These are phyloP conservation scores for Hanseniaspora mollemarum DNA, from an alignment of 805 yeast genomes.

Conservation along the genomic window DNA sequence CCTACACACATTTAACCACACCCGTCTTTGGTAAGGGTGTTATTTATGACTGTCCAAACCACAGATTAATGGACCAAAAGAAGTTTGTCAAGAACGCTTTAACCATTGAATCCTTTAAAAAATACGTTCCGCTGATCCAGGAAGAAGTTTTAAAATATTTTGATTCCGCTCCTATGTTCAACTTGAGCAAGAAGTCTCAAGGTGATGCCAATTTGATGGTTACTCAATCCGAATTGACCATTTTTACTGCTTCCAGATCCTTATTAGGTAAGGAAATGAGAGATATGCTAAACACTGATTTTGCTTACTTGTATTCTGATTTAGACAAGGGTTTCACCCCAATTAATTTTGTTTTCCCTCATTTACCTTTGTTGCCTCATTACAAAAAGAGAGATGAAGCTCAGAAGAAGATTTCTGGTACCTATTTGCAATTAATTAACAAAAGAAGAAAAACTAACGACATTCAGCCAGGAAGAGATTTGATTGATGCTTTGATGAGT, in stretches of 20 bases:
- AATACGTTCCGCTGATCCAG: slow-evolving; percentile 78
- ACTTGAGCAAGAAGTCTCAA: slow-evolving; percentile 29
- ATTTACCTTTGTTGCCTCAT: slow-evolving; percentile 68
- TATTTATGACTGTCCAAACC: slow-evolving; percentile 90
- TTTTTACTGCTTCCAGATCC: slow-evolving; percentile 89
- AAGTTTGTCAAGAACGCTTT: slow-evolving; percentile 87
- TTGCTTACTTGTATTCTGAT: slow-evolving; percentile 78
- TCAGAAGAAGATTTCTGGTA: slow-evolving; percentile 63
- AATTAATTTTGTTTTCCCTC: slow-evolving; percentile 86
- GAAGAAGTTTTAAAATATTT: slow-evolving; percentile 67
- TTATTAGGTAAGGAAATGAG: slow-evolving; percentile 88
- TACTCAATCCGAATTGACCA: slow-evolving; percentile 88
- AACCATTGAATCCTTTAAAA: slow-evolving; percentile 69
- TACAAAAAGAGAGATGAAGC: slow-evolving; percentile 81
- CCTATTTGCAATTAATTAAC: slow-evolving; percentile 68
- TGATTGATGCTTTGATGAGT: slow-evolving; percentile 77
- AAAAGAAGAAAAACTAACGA: slow-evolving; percentile 68
- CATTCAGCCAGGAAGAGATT: slow-evolving; percentile 63
- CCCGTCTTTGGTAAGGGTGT: slow-evolving; percentile 98
- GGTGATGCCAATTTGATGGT: slow-evolving; percentile 61
- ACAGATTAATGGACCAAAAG: slow-evolving; percentile 94
- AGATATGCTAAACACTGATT: slow-evolving; percentile 62
- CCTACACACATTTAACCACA: slow-evolving; percentile 93
- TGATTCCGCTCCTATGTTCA: slow-evolving; percentile 39
- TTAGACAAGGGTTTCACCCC: slow-evolving; percentile 96